Evolutionary conservation across 208 protist genomes (phyloP), one percentile per base, ranked within the genome.

Genomic region (Blastocrithidia nonstop): DNA sequence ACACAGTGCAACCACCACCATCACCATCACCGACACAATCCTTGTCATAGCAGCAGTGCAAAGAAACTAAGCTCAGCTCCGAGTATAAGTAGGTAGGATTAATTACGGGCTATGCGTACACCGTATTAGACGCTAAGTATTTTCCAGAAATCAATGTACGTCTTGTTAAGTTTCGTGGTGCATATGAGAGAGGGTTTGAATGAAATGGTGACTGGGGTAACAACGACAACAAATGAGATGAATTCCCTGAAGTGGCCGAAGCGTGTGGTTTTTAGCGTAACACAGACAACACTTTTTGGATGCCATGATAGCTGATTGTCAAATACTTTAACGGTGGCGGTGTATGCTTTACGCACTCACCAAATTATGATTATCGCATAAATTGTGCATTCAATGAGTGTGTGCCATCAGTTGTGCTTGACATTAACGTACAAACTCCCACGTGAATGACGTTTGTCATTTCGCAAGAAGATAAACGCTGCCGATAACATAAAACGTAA

Each of bases 251-350:
- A 15, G 57, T 91, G 37, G 67, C 71, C 13, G 50, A 77, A 23
- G 65, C 23, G 26, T 86, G 73, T 61, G 52, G 69, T 40, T 79
- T 83, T 56, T 39, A 72, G 48, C 69, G 61, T 42, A 62, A 26
- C 8, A 52, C 45, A 26, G 64, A 79, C 28, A 73, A 67, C 31
- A 72, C 65, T 31, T 88, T 93, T 58, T 93, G 84, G 84, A 87
- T 93, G 61, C 52, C 65, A 24, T 88, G 61, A 74, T 63, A 66
- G 41, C 74, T 77, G 28, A 64, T 53, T 38, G 58, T 66, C 37
- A 65, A 85, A 57, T 89, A 80, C 64, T 93, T 89, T 59, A 84
- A 88, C 60, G 73, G 74, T 32, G 83, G 75, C 15, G 72, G 71
- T 19, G 70, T 92, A 27, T 92, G 63, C 59, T 85, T 88, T 55